Base-by-base conservation (phyloP, 2,329 filamentous ascomycete genomes). In the Sordariomycetes sp. region DNA sequence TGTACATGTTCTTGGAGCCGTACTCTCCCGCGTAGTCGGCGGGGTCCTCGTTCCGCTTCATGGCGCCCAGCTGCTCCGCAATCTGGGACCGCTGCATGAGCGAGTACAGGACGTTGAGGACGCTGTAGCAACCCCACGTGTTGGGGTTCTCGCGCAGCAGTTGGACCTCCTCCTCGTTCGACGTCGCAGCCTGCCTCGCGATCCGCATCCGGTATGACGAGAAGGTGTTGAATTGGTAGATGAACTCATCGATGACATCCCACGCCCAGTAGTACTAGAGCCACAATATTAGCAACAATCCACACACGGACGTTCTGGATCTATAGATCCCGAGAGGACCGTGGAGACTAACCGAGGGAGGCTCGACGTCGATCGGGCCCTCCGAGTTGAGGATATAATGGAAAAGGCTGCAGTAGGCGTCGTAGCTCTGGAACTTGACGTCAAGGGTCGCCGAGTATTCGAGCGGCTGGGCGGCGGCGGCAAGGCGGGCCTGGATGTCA, bases 211-310 rank as follows among this genome's bases (percentile, higher is more conserved):
- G 87, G 82, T 97, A 97, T 62, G 91, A 90, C 73, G 91, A 97
- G 81, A 99, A 99, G 60, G 92, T 95, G 81, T 99, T 97, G 82
- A 99, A 99, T 75, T 99, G 94, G 80, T 99, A 99, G 77, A 99
- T 97, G 79, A 99, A 99, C 76, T 99, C 94, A 74, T 99, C 94
- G 76, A 99, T 97, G 65, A 97, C 93, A 74, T 99, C 94, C 94
- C 94, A 99, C 50, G 94, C 94, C 94, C 94, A 99, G 79, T 93
- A 97, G 78, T 96, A 95, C 90, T 97, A 72, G 35, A 50, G 46
- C 7, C 8, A 24, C 52, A 50, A 54, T 54, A 18, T 20, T 22
- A 54, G 52, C n/a, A 48, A 22, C 16, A 54, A 18, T n/a, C 55
- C 54, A 53, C 7, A 22, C 46, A 50, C 46, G 22, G 46, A 22